Percentiles rank a stretch among this genome's conserved stretches.
These are phyloP conservation scores for Eutypella sp. DNA, from an alignment of 2,329 filamentous ascomycete genomes.

Conservation along the genomic window DNA sequence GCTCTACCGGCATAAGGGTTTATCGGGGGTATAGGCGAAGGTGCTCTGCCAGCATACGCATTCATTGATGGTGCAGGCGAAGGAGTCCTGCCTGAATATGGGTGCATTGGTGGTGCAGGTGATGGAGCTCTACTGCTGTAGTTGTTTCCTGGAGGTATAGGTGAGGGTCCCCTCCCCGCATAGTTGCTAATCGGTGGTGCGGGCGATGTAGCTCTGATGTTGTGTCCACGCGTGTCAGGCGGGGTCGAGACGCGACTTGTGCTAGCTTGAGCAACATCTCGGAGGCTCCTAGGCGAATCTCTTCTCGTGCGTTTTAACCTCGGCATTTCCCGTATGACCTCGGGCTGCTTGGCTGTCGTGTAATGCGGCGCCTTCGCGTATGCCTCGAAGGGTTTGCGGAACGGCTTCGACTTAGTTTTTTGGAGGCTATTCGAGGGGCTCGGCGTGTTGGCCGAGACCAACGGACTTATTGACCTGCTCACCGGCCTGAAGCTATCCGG, in stretches of 20 bases:
- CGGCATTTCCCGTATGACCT: slow-evolving; percentile 44
- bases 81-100: slow-evolving; percentile 15
- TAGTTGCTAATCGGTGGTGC: slow-evolving; percentile 11
- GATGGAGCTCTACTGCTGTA: slow-evolving; percentile 22
- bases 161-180: slow-evolving; percentile 1
- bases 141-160: not conserved
- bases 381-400: slow-evolving; percentile 63
- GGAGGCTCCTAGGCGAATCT: slow-evolving; percentile 36
- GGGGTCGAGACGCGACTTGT: slow-evolving; percentile 15
- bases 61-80: slow-evolving; percentile 19
- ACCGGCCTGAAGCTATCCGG: slow-evolving; percentile 79
- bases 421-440: slow-evolving; percentile 50
- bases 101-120: slow-evolving; percentile 24
- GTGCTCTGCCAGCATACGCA: slow-evolving; percentile 15
- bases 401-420: slow-evolving; percentile 56
- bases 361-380: slow-evolving; percentile 64
- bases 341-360: slow-evolving; percentile 57
- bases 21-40: slow-evolving; percentile 28
- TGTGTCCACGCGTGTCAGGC: slow-evolving; percentile 15
- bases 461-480: slow-evolving; percentile 53
- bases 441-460: slow-evolving; percentile 52
- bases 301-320: slow-evolving; percentile 30
- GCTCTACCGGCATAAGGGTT: slow-evolving; percentile 20
- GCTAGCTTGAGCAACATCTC: slow-evolving; percentile 17
- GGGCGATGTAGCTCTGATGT: slow-evolving; percentile 19